Conservation (phyloP, 2,329 filamentous ascomycete genomes). For the Exophiala viscosa region DNA sequence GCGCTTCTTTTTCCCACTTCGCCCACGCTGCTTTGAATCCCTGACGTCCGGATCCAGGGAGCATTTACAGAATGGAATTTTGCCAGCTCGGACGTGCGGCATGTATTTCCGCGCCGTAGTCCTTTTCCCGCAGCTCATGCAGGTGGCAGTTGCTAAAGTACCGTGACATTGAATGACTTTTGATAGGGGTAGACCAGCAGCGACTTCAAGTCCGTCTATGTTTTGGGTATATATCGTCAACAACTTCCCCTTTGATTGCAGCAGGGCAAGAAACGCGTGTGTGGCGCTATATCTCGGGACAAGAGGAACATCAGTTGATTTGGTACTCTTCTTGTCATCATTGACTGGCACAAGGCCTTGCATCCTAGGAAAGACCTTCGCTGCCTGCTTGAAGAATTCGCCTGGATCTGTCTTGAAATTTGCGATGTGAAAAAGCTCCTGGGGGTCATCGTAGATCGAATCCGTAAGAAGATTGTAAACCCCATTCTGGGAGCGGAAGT, state of each 20-base stretch:
- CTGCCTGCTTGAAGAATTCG: conserved; percentile 68
- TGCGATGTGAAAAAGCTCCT: conserved; percentile 91
- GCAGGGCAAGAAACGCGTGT: conserved; percentile 84
- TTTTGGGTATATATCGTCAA: conserved; percentile 98
- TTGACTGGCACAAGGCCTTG: conserved; percentile 17
- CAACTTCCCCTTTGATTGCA: conserved; percentile 83
- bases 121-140: conserved; percentile 73
- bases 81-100: conserved; percentile 69
- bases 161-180: conserved; percentile 96
- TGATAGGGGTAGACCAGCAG: conserved; percentile 73
- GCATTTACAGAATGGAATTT: conserved; percentile 66
- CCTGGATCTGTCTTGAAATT: conserved; percentile 81
- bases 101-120: conserved; percentile 75
- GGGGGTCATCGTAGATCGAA: conserved; percentile 75
- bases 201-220: conserved; percentile 90
- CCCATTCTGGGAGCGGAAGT: conserved; percentile 90
- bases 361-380: conserved; percentile 72
- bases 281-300: conserved; percentile 77
- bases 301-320: conserved; percentile 1
- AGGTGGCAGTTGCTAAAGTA: conserved; percentile 88
- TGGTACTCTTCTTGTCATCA: neutral
- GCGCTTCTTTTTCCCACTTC: conserved; percentile 21
- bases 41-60: conserved; percentile 11
- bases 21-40: conserved; percentile 4
- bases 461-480: conserved; percentile 53